phyloP scores from a whole-genome alignment of 2,329 filamentous ascomycete species.

The Madurella mycetomatis region DNA sequence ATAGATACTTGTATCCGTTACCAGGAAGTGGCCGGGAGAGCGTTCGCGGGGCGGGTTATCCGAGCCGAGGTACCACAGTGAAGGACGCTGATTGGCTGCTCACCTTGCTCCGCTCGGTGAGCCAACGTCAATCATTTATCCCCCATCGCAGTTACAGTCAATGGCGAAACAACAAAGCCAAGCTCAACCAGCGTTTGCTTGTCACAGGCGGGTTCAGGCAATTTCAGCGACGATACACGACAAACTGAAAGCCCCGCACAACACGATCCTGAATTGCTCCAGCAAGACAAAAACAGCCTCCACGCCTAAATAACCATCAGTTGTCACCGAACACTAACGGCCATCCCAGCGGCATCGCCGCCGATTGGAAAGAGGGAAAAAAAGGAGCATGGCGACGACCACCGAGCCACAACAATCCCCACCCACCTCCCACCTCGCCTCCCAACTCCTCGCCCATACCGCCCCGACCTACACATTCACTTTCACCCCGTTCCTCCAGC shows the following conservation, averaged over 20 bases:
- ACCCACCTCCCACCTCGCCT: slow-evolving; percentile 28
- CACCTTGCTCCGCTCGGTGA: slow-evolving; percentile 18
- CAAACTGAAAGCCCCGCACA: no score
- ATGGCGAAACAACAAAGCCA: slow-evolving; percentile 3
- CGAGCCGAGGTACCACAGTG: slow-evolving; percentile 21
- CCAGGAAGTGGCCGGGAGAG: background rate
- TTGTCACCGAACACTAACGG: no score
- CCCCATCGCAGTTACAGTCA: background rate
- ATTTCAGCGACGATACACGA: no score
- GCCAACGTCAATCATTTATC: slow-evolving; percentile 17
- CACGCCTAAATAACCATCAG: no score
- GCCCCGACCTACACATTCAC: slow-evolving; percentile 64
- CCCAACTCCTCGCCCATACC: slow-evolving; percentile 54
- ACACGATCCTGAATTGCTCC: no score
- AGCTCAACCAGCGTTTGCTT: background rate
- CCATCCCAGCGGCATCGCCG: no score
- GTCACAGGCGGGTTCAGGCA: no score
- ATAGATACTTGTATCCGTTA: background rate
- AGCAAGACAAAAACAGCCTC: no score
- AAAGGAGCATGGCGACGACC: slow-evolving; percentile 26
- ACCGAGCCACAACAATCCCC: background rate
- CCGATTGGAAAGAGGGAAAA: background rate
- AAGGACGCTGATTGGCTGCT: slow-evolving; percentile 22
- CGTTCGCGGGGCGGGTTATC: slow-evolving; percentile 15
- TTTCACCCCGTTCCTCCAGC: slow-evolving; percentile 80